phyloP scores from a whole-genome alignment of 257 asterid genomes.

The Jasminum sambac region DNA sequence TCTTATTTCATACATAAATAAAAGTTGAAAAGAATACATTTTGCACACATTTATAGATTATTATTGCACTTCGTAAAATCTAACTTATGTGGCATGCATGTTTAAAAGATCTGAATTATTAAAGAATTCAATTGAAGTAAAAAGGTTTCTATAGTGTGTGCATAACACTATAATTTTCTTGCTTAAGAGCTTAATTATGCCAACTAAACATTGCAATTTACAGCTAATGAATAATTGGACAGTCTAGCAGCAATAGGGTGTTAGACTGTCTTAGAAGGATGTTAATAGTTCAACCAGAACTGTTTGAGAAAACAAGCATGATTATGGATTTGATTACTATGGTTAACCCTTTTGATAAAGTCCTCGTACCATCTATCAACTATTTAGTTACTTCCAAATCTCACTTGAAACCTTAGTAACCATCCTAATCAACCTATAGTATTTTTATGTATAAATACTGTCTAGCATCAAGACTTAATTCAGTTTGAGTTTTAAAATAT shows the following conservation, averaged over 20 bases:
- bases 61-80: no score
- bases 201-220: constrained; percentile 7
- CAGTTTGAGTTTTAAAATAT: no score
- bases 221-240: constrained; percentile 43
- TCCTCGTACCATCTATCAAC: constrained; percentile 39
- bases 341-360: constrained; percentile 45
- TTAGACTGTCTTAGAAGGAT: constrained; percentile 23
- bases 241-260: constrained; percentile 36
- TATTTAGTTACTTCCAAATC: constrained; percentile 11
- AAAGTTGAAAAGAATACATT: no score
- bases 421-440: neutral
- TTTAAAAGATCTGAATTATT: no score
- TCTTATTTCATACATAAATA: no score
- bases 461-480: neutral
- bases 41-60: no score
- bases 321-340: constrained; percentile 40
- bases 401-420: neutral
- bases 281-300: constrained; percentile 38
- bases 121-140: no score
- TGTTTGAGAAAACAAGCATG: constrained; percentile 27
- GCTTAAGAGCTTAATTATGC: neutral
- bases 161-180: neutral
- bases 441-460: neutral
- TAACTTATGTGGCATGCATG: no score
- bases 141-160: no score